These are phyloP conservation scores for Forsythia viridissima DNA, from an alignment of 257 asterid species.

Conservation along the genomic window DNA sequence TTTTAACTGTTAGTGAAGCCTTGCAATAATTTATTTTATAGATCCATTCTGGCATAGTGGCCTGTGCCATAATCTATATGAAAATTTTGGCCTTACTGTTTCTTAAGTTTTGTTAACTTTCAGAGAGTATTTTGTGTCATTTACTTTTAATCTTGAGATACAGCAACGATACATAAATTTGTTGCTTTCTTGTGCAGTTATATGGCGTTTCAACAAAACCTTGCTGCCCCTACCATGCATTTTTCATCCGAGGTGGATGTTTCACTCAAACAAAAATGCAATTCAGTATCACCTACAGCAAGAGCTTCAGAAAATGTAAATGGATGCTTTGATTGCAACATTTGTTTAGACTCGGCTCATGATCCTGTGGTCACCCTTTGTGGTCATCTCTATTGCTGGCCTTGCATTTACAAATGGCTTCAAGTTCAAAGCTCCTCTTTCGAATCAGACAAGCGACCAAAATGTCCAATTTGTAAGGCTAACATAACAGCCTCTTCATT, in stretches of 20 bases:
- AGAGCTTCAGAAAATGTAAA: constrained; percentile 44
- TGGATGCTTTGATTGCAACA: constrained; percentile 81
- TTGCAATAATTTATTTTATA: constrained; percentile 13
- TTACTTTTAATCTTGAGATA: background rate
- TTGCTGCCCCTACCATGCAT: constrained; percentile 37
- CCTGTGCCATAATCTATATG: constrained; percentile 10
- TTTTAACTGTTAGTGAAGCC: background rate
- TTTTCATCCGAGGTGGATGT: constrained; percentile 45
- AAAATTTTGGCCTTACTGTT: background rate
- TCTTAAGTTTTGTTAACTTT: background rate
- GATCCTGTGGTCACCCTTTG: constrained; percentile 90
- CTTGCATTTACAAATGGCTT: constrained; percentile 92
- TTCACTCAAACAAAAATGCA: constrained; percentile 46
- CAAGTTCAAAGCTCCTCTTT: constrained; percentile 53
- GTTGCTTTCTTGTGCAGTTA: constrained; percentile 40
- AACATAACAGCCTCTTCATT: constrained; percentile 61
- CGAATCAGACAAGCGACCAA: constrained; percentile 58
- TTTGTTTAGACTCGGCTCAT: constrained; percentile 72
- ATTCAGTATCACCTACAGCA: constrained; percentile 33
- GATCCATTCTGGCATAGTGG: constrained; percentile 31
- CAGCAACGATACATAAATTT: background rate
- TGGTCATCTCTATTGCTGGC: constrained; percentile 95
- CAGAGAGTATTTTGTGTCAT: constrained; percentile 13
- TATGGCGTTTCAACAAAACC: constrained; percentile 57
- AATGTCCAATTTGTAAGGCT: constrained; percentile 83